Base-by-base conservation (phyloP, 768 basidiomycete genomes). In the Clavaria fumosa region DNA sequence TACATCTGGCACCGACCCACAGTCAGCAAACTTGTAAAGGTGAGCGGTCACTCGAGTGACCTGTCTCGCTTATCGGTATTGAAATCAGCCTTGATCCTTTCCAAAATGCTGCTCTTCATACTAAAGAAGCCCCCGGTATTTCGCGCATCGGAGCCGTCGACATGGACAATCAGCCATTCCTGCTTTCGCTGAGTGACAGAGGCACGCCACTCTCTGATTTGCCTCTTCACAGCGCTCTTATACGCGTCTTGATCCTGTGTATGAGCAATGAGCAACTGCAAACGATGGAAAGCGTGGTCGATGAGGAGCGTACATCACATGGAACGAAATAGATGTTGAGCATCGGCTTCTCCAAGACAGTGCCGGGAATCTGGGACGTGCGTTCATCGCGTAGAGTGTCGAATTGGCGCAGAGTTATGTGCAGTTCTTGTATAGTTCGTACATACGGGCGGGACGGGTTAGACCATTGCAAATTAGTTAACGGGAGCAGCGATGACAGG, bases 391-490 rank as follows among this genome's bases (percentile, higher is more conserved):
- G 72, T 34, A 78, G 51, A 23, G 66, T 65, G 44, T 79, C 78
- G 28, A 85, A 62, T 4, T 74, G 57, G 5, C 81, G 67, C 28
- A 97, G 60, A 26, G 72, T 66, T 38, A 95, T 70, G 43, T 78
- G 67, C n/a, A 96, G 67, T 46, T 86, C 78, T 51, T 90, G 88
- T 35, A 99, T 86, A 1, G 88, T 95, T 45, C 82, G 70, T 30
- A 90, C 62, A 11, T 72, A 72, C 4, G 79, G 67, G 30, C 78
- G 66, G 2, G 75, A 70, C 3, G 69, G 49, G 12, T 82, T 70
- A 55, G 84, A 91, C 91, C 95, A 96, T 56, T 96, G 86, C 19
- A 97, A 70, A 57, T 80, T 91, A 35, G 79, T 75, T 37, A 99
- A 63, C 0, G 95, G 95, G 4, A 85, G 57, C 47, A 82, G 83